phyloP scores from a whole-genome alignment of 495 filamentous ascomycete genomes.

The Penicillium cinerascens region DNA sequence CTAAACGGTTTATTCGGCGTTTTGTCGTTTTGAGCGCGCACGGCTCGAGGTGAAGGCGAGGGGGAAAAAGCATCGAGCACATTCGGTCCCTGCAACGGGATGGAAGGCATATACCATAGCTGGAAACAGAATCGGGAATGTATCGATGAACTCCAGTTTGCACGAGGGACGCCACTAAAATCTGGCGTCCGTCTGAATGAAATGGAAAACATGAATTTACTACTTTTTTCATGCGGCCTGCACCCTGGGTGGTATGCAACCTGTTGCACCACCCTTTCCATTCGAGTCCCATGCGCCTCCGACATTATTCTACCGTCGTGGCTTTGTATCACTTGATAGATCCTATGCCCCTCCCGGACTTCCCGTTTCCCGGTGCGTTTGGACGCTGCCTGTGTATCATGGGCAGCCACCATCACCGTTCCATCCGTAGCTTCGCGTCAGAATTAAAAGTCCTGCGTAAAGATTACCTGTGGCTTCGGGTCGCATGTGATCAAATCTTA shows the following conservation, averaged over 20 bases:
- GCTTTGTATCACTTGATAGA: neutral
- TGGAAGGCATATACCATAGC: slow-evolving; percentile 42
- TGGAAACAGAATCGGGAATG: slow-evolving; percentile 47
- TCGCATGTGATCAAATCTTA: slow-evolving; percentile 19
- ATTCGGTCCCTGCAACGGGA: slow-evolving; percentile 42
- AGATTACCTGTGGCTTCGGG: slow-evolving; percentile 8
- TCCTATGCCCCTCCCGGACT: neutral
- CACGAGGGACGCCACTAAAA: slow-evolving; percentile 38
- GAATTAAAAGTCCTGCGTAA: slow-evolving; percentile 6
- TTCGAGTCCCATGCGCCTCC: slow-evolving; percentile 3
- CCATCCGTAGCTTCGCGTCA: slow-evolving; percentile 6
- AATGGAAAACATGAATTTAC: slow-evolving; percentile 48
- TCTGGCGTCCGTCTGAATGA: slow-evolving; percentile 45
- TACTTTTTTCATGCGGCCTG: slow-evolving; percentile 16
- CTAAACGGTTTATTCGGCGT: slow-evolving; percentile 46
- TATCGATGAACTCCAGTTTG: slow-evolving; percentile 48
- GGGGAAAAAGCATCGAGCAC: slow-evolving; percentile 45
- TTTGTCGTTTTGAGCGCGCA: slow-evolving; percentile 48
- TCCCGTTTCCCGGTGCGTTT: neutral
- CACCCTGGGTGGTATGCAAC: neutral
- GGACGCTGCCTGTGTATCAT: neutral
- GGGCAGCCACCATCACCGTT: neutral
- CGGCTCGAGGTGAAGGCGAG: slow-evolving; percentile 39
- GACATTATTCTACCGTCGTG: neutral
- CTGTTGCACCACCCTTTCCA: neutral